phyloP scores from a whole-genome alignment of 306 rosid species.

The Comarum palustre region DNA sequence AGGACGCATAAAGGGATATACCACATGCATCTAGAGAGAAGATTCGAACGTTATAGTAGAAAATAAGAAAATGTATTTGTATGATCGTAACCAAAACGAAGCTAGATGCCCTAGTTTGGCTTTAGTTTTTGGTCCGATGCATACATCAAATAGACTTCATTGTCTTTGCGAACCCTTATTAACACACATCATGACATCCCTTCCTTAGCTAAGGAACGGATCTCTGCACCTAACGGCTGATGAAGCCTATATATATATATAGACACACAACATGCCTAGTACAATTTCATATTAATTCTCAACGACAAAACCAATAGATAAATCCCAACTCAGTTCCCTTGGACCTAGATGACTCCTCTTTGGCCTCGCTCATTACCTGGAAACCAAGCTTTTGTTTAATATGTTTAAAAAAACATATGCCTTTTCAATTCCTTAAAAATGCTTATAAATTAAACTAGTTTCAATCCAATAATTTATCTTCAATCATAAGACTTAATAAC shows the following conservation, averaged over 20 bases:
- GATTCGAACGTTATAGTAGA: neutral
- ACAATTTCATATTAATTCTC: too few species aligned
- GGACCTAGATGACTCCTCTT: neutral
- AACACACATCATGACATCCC: neutral
- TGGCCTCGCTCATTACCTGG: neutral
- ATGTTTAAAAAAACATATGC: too few species aligned
- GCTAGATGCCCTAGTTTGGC: neutral
- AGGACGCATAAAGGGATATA: neutral
- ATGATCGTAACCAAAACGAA: neutral
- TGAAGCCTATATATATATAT: too few species aligned
- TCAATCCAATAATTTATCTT: neutral
- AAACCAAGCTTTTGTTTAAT: neutral
- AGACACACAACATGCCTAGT: too few species aligned
- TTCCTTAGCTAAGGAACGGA: too few species aligned
- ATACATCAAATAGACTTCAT: neutral
- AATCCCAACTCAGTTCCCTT: neutral
- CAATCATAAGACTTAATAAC: neutral
- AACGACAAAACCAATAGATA: neutral
- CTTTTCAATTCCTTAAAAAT: neutral
- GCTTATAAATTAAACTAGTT: neutral
- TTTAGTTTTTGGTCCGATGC: neutral
- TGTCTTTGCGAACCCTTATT: neutral
- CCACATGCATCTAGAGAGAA: neutral
- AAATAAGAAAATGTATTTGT: neutral
- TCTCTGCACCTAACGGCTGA: too few species aligned